Base-by-base conservation (phyloP, 139 green algal species). In the Volvox reticuliferus region DNA sequence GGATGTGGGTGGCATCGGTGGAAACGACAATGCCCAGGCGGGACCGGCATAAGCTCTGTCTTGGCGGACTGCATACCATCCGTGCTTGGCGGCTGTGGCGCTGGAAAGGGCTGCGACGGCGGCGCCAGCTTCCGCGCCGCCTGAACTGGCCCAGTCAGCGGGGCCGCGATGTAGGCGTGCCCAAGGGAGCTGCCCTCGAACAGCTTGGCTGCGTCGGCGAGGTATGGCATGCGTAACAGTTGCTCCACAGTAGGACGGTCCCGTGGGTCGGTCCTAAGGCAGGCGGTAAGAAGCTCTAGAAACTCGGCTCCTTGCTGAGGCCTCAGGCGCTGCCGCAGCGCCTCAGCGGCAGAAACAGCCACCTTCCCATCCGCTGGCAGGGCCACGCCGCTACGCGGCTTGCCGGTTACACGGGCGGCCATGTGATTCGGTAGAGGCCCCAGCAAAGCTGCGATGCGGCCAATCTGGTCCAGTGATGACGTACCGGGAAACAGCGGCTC, bases 391-490 rank as follows among this genome's bases (percentile, higher is more conserved):
- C 18, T 14, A 32, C 71, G 44, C 44, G 9, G 44, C 44, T 55
- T 17, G 61, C 28, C 55, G 18, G 36, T 24, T 35, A 17, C 78
- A 35, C 81, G 81, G 12, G 62, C 71, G 69, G 79, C 71, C 79
- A 96, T 93, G 61, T 73, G 17, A 6, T 68, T n/a, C 1, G 92
- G 92, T 32, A 98, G 92, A 21, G 73, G 75, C 0, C 95, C 94
- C 35, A 96, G 77, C 36, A 83, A 86, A 37, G 87, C 86, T 37
- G 96, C 89, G 22, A 97, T 95, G 44, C 94, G 93, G 86, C 93
- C 96, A 55, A 98, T 92, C 95, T 97, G 95, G 85, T 97, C 96
- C 18, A 98, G 91, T 91, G 97, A 96, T 75, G 76, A 80, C 6
- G 35, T 18, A 21, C 71, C 83, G 0, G 96, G 95, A 80, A 98